Evolutionary conservation across 176 grass and related monocot genomes (phyloP).

Genomic region (Bolboschoenus planiculmis): DNA sequence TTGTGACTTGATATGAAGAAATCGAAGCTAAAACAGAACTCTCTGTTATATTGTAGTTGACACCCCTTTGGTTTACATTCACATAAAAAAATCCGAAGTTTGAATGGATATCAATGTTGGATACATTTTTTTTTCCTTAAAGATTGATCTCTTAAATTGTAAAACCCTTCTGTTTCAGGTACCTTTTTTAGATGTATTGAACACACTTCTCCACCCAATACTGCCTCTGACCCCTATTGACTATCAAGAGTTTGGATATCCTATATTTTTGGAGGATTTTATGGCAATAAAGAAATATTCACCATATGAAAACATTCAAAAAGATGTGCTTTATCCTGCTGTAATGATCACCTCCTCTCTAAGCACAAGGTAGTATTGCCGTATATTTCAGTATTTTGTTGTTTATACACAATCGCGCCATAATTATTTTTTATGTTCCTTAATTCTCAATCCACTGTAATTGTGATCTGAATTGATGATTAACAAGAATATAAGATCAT

Average conservation of each 20-base stretch:
- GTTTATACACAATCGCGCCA: no score
- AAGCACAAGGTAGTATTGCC: constrained; percentile 46
- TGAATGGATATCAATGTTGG: background rate
- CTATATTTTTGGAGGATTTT: constrained; percentile 79
- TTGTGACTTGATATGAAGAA: background rate
- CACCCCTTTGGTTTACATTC: background rate
- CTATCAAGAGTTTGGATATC: constrained; percentile 95
- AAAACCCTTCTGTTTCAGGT: constrained; percentile 36
- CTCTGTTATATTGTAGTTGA: background rate
- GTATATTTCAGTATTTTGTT: background rate
- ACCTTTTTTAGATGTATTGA: constrained; percentile 94
- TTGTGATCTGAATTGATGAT: constrained; percentile 1
- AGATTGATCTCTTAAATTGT: background rate
- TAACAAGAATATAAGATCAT: background rate
- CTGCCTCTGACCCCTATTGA: constrained; percentile 85
- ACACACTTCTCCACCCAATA: constrained; percentile 79
- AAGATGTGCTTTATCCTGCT: constrained; percentile 76
- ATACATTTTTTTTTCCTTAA: background rate
- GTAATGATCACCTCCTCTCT: constrained; percentile 91
- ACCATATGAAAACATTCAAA: constrained; percentile 92
- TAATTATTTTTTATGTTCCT: background rate
- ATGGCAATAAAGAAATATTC: constrained; percentile 84
- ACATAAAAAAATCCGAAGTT: background rate
- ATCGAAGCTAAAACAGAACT: background rate
- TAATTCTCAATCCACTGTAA: background rate